Percentiles rank a stretch among this genome's conserved stretches.
phyloP scores from a whole-genome alignment of 169 alveolate genomes.

The Cryptosporidium tyzzeri region DNA sequence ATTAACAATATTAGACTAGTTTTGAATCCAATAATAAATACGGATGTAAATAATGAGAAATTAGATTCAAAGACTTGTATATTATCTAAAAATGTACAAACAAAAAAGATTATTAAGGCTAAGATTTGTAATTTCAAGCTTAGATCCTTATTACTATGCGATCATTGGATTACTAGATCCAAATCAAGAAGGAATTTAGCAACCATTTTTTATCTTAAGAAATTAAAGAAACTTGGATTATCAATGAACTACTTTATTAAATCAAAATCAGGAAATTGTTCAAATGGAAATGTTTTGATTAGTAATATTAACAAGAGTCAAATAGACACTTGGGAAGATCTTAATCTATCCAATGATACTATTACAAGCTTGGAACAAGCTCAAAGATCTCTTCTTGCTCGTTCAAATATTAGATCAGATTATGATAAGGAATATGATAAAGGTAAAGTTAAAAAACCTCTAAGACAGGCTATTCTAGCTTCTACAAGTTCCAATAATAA shows the following conservation, averaged over 20 bases:
- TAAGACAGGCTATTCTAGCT: not conserved
- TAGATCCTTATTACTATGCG: conserved; percentile 8
- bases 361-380: conserved; percentile 13
- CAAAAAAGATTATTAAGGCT: not conserved
- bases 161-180: conserved; percentile 12
- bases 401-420: conserved; percentile 63
- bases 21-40: conserved; percentile 1
- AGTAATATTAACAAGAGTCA: not conserved
- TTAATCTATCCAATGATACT: conserved; percentile 6
- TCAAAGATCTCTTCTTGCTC: conserved; percentile 26
- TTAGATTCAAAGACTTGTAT: not conserved
- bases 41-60: not conserved
- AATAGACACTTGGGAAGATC: conserved; percentile 55
- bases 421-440: conserved; percentile 81
- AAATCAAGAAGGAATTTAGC: conserved; percentile 36
- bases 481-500: not conserved
- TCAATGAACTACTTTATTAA: not conserved
- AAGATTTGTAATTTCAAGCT: not conserved
- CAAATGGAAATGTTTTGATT: not conserved
- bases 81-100: not conserved
- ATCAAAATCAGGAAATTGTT: not conserved
- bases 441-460: conserved; percentile 77
- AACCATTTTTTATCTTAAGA: not conserved
- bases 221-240: not conserved
- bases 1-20: conserved; percentile 23